These are phyloP conservation scores for Polyporus tsugae DNA, from an alignment of 1,284 basidiomycete species.

Conservation along the genomic window DNA sequence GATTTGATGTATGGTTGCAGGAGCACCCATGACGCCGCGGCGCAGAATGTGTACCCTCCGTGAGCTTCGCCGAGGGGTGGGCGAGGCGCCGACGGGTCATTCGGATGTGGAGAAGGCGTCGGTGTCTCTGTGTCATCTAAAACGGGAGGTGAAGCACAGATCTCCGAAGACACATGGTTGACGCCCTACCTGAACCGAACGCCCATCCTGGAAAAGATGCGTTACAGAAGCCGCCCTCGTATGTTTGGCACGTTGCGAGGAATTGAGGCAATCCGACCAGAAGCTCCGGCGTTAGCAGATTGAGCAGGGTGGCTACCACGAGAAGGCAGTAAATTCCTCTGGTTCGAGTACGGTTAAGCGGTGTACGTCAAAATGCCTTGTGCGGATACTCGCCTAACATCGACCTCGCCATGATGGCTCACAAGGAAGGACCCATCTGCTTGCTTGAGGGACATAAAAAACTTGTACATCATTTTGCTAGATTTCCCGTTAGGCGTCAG, in stretches of 20 bases:
- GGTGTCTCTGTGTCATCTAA: constrained; percentile 12
- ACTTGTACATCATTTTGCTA: constrained; percentile 82
- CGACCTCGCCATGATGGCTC: constrained; percentile 88
- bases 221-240: constrained; percentile 95
- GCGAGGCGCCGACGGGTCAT: constrained; percentile 51
- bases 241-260: constrained; percentile 91
- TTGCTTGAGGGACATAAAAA: constrained; percentile 94
- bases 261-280: constrained; percentile 71
- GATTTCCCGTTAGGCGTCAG: background rate
- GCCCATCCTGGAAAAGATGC: constrained; percentile 71
- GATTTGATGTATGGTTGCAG: constrained; percentile 62
- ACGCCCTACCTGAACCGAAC: constrained; percentile 33
- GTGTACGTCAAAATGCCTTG: background rate
- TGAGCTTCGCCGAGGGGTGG: constrained; percentile 92
- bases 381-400: constrained; percentile 74
- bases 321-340: constrained; percentile 84
- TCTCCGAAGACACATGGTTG: background rate
- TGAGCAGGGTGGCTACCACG: constrained; percentile 73
- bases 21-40: constrained; percentile 86
- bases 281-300: constrained; percentile 90
- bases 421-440: constrained; percentile 96
- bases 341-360: background rate
- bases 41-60: constrained; percentile 97
- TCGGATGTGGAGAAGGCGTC: background rate
- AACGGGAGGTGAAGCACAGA: background rate